Conservation (phyloP, 2,329 filamentous ascomycete species). For the Ceratocystis ficicola region DNA sequence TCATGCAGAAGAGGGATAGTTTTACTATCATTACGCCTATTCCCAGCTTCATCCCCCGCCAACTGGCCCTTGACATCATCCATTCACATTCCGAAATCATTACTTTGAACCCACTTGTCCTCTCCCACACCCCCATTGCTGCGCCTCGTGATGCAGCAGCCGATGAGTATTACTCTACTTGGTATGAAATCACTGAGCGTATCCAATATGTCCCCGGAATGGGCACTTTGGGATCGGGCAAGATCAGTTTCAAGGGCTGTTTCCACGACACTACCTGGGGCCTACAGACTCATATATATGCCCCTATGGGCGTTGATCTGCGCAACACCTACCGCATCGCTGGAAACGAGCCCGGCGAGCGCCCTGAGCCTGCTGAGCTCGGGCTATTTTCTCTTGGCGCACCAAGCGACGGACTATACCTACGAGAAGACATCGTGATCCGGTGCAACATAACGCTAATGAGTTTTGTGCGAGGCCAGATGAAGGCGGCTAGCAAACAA, state of each 20-base stretch:
- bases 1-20: conserved; percentile 48
- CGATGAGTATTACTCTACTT: conserved; percentile 61
- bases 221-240: conserved; percentile 51
- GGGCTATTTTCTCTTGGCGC: conserved; percentile 46
- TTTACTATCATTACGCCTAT: conserved; percentile 61
- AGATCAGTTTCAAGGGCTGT: conserved; percentile 57
- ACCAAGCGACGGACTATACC: conserved; percentile 52
- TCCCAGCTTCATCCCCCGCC: conserved; percentile 55
- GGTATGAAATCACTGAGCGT: conserved; percentile 60
- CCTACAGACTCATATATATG: conserved; percentile 59
- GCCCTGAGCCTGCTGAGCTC: conserved; percentile 49
- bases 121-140: conserved; percentile 49
- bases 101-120: conserved; percentile 56
- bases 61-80: conserved; percentile 60
- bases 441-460: conserved; percentile 55
- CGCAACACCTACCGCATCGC: conserved; percentile 56
- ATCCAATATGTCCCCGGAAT: conserved; percentile 57
- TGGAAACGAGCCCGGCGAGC: conserved; percentile 57
- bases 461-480: conserved; percentile 53
- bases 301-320: conserved; percentile 53
- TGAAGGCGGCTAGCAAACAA: conserved; percentile 52
- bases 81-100: conserved; percentile 60
- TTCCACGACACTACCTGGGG: conserved; percentile 64
- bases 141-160: conserved; percentile 54
- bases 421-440: conserved; percentile 60